phyloP scores from a whole-genome alignment of 1,284 basidiomycete species.

The Malassezia furfur region DNA sequence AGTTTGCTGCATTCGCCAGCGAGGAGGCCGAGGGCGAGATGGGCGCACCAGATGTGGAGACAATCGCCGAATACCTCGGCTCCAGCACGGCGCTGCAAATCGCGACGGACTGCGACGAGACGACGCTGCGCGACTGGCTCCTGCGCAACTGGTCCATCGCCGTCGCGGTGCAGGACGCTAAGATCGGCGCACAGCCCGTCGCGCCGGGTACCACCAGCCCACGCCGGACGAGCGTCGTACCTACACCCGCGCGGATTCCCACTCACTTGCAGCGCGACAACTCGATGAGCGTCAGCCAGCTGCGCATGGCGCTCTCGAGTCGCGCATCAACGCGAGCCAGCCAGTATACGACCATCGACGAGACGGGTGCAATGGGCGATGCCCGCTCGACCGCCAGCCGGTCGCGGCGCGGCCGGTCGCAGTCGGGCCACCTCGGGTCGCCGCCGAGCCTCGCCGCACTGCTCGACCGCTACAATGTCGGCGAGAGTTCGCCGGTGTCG shows the following conservation, averaged over 20 bases:
- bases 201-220: not conserved
- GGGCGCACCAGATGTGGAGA: conserved; percentile 19
- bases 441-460: conserved; percentile 1
- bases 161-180: conserved; percentile 34
- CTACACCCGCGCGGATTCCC: not conserved
- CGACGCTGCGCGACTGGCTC: conserved; percentile 32
- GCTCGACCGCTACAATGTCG: conserved; percentile 3
- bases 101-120: conserved; percentile 21
- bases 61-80: conserved; percentile 23
- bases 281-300: conserved; percentile 13
- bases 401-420: not conserved
- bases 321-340: not conserved
- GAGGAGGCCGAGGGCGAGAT: conserved; percentile 18
- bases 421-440: not conserved
- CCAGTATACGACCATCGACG: not conserved
- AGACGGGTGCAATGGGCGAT: not conserved
- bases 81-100: conserved; percentile 29
- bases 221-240: not conserved
- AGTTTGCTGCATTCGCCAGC: conserved; percentile 20
- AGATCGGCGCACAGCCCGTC: not conserved
- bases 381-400: not conserved
- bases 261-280: not conserved
- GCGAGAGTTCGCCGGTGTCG: not conserved
- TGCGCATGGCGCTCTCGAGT: conserved; percentile 7
- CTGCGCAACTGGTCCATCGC: conserved; percentile 39